phyloP scores from a whole-genome alignment of 108 stramenopile species.

The Ochromonas danica region DNA sequence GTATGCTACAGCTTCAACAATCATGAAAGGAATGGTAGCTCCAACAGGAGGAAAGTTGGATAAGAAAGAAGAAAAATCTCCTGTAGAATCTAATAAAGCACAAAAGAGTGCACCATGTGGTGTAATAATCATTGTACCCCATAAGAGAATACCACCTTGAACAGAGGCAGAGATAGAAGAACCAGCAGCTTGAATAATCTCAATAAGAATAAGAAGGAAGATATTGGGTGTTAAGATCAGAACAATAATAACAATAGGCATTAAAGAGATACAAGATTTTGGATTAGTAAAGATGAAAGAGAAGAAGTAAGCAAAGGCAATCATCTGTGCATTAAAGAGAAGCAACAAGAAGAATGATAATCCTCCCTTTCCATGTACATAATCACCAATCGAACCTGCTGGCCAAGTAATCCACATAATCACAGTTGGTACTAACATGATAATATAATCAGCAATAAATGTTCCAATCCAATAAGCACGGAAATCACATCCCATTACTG shows the following conservation, averaged over 20 bases:
- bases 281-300: neutral
- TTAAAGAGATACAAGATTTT: slow-evolving; percentile 7
- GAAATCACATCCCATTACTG: slow-evolving; percentile 27
- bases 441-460: slow-evolving; percentile 12
- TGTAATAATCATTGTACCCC: neutral
- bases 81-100: neutral
- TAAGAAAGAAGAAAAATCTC: neutral
- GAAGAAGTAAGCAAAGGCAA: slow-evolving; percentile 1
- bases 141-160: neutral
- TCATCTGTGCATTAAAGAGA: neutral
- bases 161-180: neutral
- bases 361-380: neutral
- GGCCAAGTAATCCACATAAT: slow-evolving; percentile 1
- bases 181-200: neutral
- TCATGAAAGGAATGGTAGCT: slow-evolving; percentile 5
- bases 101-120: neutral
- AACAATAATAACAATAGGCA: neutral
- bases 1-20: neutral
- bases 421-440: neutral
- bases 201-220: neutral
- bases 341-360: slow-evolving; percentile 6
- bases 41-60: neutral
- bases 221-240: neutral
- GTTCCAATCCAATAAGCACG: slow-evolving; percentile 23
- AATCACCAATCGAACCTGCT: neutral